phyloP scores from a whole-genome alignment of 768 basidiomycete genomes.

The Lactarius vividus region DNA sequence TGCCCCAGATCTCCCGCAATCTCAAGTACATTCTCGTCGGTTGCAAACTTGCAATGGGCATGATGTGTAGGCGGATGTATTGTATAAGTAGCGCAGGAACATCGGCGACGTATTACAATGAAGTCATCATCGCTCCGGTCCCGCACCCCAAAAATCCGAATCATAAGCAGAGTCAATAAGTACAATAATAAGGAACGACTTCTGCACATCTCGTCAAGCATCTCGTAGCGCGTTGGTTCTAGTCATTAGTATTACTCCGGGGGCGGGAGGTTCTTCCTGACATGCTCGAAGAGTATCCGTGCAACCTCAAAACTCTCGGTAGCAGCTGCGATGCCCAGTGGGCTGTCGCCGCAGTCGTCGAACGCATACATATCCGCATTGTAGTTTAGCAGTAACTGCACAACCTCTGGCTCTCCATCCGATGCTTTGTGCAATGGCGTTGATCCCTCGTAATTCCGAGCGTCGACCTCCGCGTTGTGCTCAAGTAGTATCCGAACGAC shows the following conservation, averaged over 20 bases:
- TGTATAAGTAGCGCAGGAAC: too few relatives aligned
- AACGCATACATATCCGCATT: neutral
- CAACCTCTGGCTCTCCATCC: neutral
- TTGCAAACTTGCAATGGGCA: too few relatives aligned
- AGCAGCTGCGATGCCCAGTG: neutral
- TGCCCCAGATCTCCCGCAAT: too few relatives aligned
- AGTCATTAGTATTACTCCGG: neutral
- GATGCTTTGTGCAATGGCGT: neutral
- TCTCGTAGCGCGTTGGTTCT: too few relatives aligned
- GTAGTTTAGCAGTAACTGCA: neutral
- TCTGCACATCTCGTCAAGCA: too few relatives aligned
- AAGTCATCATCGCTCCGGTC: too few relatives aligned
- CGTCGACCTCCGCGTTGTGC: neutral
- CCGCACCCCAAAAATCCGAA: too few relatives aligned
- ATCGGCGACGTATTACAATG: too few relatives aligned
- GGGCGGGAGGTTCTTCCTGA: neutral
- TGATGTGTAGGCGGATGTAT: too few relatives aligned
- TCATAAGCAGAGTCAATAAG: too few relatives aligned
- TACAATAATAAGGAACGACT: too few relatives aligned
- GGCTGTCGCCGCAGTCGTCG: neutral
- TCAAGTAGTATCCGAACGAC: neutral
- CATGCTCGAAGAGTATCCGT: neutral
- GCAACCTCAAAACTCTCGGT: neutral
- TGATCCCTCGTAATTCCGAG: neutral
- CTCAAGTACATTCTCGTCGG: too few relatives aligned